These are phyloP conservation scores for Didymella pomorum DNA, from an alignment of 2,329 filamentous ascomycete species.

Conservation along the genomic window DNA sequence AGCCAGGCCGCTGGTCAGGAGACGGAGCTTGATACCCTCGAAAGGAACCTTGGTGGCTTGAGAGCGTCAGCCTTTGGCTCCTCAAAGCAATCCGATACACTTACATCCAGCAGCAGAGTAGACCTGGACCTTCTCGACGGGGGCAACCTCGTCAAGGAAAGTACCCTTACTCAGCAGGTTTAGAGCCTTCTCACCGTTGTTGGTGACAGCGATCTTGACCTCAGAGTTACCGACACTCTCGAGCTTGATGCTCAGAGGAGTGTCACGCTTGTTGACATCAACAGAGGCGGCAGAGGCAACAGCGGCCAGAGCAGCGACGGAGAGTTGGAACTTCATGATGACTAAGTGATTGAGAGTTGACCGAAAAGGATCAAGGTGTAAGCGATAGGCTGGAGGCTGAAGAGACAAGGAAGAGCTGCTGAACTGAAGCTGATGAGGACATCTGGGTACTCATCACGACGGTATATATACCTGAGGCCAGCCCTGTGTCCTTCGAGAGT, in stretches of 20 bases:
- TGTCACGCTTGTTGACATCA: constrained; percentile 47
- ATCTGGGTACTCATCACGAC: constrained; percentile 12
- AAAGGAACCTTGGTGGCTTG: constrained; percentile 58
- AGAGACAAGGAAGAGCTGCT: constrained; percentile 24
- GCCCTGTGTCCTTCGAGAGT: neutral
- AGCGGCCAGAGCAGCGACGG: constrained; percentile 38
- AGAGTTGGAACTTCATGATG: constrained; percentile 45
- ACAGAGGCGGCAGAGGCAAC: constrained; percentile 40
- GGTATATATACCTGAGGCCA: constrained; percentile 35
- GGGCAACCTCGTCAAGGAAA: constrained; percentile 59
- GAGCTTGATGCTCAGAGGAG: constrained; percentile 51
- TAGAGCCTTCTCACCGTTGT: constrained; percentile 59
- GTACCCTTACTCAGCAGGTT: constrained; percentile 64
- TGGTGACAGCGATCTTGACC: constrained; percentile 63
- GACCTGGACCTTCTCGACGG: constrained; percentile 63
- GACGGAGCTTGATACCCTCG: constrained; percentile 62
- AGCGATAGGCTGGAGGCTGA: constrained; percentile 18
- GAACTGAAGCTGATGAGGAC: constrained; percentile 32
- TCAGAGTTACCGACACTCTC: constrained; percentile 61
- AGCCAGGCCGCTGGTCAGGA: constrained; percentile 56
- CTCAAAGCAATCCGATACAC: constrained; percentile 15
- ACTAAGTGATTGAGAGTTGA: constrained; percentile 18
- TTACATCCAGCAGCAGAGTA: constrained; percentile 56
- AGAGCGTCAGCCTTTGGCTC: constrained; percentile 8
- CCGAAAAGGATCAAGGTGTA: constrained; percentile 10